A percentile compares a stretch with the other conserved stretches of the same genome.
Evolutionary conservation across 352 stramenopile species (phyloP).

Genomic region (Blastocystis hominis): DNA sequence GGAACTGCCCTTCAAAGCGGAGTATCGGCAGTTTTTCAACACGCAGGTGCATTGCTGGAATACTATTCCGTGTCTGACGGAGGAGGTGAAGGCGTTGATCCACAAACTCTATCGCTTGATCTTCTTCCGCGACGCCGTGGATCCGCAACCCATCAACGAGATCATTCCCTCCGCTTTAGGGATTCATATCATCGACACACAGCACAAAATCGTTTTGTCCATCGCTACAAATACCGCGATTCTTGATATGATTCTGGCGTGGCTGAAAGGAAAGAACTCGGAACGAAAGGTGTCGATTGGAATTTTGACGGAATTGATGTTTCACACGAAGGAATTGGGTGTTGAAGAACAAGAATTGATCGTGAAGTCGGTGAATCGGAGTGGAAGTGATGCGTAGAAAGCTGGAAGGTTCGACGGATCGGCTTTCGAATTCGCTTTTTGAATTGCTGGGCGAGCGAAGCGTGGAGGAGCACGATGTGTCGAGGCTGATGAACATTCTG

Average conservation of each 20-base stretch:
- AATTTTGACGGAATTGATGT: neutral
- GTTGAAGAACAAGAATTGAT: neutral
- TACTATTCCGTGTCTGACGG: neutral
- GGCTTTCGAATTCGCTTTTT: too few species aligned
- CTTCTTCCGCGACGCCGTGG: constrained; percentile 11
- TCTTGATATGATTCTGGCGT: neutral
- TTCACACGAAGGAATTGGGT: neutral
- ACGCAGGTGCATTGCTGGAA: constrained; percentile 18
- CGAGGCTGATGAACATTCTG: too few species aligned
- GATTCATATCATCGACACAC: neutral
- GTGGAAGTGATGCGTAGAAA: too few species aligned
- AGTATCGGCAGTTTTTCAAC: constrained; percentile 18
- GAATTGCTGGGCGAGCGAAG: too few species aligned
- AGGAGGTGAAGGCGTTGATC: neutral
- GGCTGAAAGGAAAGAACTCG: neutral
- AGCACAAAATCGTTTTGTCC: neutral
- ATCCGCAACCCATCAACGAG: constrained; percentile 26
- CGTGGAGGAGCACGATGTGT: too few species aligned
- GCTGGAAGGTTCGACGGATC: too few species aligned
- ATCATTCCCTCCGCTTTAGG: neutral
- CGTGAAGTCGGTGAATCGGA: too few species aligned
- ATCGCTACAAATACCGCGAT: neutral
- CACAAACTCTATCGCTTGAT: constrained; percentile 2
- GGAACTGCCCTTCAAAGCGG: constrained; percentile 1
- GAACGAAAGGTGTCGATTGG: neutral